phyloP scores from a whole-genome alignment of 192 early-diverging fungal genomes.

The Dimargaris cristalligena region DNA sequence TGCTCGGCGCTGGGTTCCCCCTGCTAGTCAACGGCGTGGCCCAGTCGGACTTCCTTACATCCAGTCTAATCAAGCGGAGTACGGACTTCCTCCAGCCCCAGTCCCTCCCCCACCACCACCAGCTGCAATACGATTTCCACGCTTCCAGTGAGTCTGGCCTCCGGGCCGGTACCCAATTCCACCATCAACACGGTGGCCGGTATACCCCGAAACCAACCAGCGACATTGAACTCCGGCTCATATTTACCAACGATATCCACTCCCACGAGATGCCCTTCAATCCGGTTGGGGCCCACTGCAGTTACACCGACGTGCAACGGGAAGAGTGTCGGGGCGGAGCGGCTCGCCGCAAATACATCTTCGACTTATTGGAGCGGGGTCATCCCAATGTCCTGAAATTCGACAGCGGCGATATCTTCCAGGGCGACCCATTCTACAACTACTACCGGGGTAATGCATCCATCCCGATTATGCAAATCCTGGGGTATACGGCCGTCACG shows the following conservation, averaged over 20 bases:
- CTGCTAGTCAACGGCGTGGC: too few species aligned
- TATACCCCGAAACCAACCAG: too few species aligned
- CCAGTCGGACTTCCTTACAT: too few species aligned
- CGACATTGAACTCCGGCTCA: constrained; percentile 19
- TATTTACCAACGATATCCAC: constrained; percentile 39
- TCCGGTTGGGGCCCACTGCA: constrained; percentile 27
- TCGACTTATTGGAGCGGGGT: constrained; percentile 31
- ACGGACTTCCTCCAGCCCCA: too few species aligned
- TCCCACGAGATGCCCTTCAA: constrained; percentile 32
- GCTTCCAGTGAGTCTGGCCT: too few species aligned
- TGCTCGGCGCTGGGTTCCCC: too few species aligned
- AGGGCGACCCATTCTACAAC: constrained; percentile 45
- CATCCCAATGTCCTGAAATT: constrained; percentile 37
- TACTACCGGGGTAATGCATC: constrained; percentile 42
- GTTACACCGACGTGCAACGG: constrained; percentile 16
- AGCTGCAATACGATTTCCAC: neutral
- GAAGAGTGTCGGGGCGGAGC: constrained; percentile 37
- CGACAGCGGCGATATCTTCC: constrained; percentile 53
- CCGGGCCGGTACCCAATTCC: too few species aligned
- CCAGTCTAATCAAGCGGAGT: too few species aligned
- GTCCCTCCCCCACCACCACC: too few species aligned
- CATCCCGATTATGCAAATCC: constrained; percentile 40
- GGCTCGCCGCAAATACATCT: constrained; percentile 36
- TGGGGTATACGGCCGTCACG: constrained; percentile 36
- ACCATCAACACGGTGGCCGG: too few species aligned